These are phyloP conservation scores for Entomortierella chlamydospora DNA, from an alignment of 192 early-diverging fungal genomes.

Conservation along the genomic window DNA sequence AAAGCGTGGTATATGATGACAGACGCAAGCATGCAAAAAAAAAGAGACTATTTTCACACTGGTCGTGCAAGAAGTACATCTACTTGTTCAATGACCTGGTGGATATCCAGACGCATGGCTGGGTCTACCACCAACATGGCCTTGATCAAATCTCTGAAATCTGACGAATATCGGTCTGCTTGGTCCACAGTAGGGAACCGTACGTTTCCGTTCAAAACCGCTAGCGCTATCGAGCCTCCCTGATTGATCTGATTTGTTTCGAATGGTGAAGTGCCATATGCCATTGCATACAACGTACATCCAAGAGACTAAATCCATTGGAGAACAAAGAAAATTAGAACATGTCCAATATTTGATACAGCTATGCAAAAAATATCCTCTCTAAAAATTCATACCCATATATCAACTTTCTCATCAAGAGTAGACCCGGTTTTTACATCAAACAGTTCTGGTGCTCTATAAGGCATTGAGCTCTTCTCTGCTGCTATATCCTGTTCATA, in stretches of 20 bases:
- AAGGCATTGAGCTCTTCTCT: constrained; percentile 78
- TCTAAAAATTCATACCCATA: constrained; percentile 66
- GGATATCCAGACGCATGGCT: constrained; percentile 67
- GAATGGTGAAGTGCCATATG: constrained; percentile 77
- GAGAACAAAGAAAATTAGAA: background rate
- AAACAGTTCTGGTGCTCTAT: constrained; percentile 83
- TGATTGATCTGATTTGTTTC: constrained; percentile 73
- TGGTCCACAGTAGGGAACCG: constrained; percentile 57
- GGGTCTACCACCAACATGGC: constrained; percentile 74
- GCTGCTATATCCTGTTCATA: constrained; percentile 79
- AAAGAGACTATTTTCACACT: background rate
- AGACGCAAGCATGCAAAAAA: no score
- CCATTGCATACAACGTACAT: constrained; percentile 78
- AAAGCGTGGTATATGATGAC: background rate
- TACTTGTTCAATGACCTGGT: constrained; percentile 59
- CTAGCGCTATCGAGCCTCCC: constrained; percentile 77
- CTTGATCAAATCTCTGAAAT: constrained; percentile 64
- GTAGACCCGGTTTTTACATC: constrained; percentile 73
- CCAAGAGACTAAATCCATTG: constrained; percentile 64
- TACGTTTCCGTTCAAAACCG: constrained; percentile 75
- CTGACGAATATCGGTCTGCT: constrained; percentile 63
- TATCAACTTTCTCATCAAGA: constrained; percentile 78
- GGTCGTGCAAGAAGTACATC: constrained; percentile 33
- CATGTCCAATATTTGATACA: background rate
- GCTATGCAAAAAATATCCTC: background rate